Percentiles rank a stretch among this genome's conserved stretches.
Evolutionary conservation across 768 basidiomycete genomes (phyloP).

Genomic region (Macrolepiota fuliginosa): DNA sequence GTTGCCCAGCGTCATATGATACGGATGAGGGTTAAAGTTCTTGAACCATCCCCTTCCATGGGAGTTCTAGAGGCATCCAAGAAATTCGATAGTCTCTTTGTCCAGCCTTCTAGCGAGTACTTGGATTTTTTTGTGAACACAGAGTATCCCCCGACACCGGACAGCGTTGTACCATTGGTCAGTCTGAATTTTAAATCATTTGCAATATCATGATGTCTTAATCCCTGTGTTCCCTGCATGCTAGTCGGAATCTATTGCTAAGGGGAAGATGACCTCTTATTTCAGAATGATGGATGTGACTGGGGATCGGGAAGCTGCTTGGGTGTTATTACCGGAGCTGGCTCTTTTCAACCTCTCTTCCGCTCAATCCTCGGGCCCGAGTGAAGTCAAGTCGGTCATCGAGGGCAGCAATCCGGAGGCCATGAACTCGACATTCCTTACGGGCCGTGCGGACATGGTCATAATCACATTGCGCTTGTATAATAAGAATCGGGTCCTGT

Average conservation of each 20-base stretch:
- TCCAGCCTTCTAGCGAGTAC: too few relatives aligned
- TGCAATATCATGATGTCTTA: neutral
- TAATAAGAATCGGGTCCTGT: too few relatives aligned
- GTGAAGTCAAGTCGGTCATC: neutral
- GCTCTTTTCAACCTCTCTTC: neutral
- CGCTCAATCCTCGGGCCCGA: neutral
- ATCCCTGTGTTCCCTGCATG: neutral
- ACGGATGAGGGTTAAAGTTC: too few relatives aligned
- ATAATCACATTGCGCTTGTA: neutral
- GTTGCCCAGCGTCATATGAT: too few relatives aligned
- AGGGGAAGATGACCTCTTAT: neutral
- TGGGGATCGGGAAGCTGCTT: neutral
- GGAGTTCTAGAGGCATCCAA: too few relatives aligned
- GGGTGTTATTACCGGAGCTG: neutral
- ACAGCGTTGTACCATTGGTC: neutral
- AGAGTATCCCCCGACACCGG: neutral
- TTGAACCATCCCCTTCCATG: too few relatives aligned
- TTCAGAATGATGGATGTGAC: neutral
- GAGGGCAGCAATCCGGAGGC: neutral
- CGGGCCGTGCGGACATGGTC: neutral
- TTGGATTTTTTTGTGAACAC: neutral
- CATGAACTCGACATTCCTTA: neutral
- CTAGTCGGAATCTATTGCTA: neutral
- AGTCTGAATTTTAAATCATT: neutral
- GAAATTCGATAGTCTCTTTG: too few relatives aligned